Conservation (phyloP, 2,329 filamentous ascomycete species). For the Coniochaeta sp. region DNA sequence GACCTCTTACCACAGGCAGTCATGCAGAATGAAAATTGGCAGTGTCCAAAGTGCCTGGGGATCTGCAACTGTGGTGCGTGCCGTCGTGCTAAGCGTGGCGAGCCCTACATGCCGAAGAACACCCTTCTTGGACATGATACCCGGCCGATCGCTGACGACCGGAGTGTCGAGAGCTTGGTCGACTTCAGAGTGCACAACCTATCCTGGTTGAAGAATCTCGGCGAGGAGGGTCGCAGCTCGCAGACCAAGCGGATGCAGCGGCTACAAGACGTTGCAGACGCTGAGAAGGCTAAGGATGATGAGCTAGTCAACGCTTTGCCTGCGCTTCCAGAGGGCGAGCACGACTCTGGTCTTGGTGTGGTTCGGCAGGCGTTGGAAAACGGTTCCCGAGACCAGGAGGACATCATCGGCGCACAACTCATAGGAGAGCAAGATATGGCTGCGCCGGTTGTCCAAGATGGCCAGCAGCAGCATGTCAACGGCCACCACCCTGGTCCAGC, state of each 20-base stretch:
- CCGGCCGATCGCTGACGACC: slow-evolving; percentile 78
- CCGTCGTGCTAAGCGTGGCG: slow-evolving; percentile 60
- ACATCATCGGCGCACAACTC: slow-evolving; percentile 19
- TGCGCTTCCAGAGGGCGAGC: slow-evolving; percentile 12
- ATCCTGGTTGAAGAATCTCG: slow-evolving; percentile 62
- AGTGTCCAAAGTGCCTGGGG: slow-evolving; percentile 77
- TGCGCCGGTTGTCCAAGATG: slow-evolving; percentile 9
- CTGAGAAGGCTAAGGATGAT: slow-evolving; percentile 45
- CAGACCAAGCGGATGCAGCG: slow-evolving; percentile 51
- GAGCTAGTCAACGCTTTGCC: slow-evolving; percentile 12
- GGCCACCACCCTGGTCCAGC: slow-evolving; percentile 14
- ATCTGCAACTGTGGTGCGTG: slow-evolving; percentile 86
- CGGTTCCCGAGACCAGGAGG: slow-evolving; percentile 25
- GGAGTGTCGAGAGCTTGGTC: slow-evolving; percentile 83
- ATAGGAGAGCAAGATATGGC: slow-evolving; percentile 8
- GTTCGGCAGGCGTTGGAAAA: slow-evolving; percentile 16
- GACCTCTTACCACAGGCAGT: slow-evolving; percentile 80
- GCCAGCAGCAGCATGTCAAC: slow-evolving; percentile 6
- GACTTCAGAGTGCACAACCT: slow-evolving; percentile 89
- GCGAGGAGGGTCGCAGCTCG: slow-evolving; percentile 50
- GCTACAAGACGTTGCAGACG: slow-evolving; percentile 48
- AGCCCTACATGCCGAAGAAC: slow-evolving; percentile 78
- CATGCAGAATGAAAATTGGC: slow-evolving; percentile 76
- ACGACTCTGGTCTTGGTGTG: slow-evolving; percentile 20
- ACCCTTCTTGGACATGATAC: slow-evolving; percentile 90